Base-by-base conservation (phyloP, 2,329 filamentous ascomycete species). In the Sarocladium strictum region DNA sequence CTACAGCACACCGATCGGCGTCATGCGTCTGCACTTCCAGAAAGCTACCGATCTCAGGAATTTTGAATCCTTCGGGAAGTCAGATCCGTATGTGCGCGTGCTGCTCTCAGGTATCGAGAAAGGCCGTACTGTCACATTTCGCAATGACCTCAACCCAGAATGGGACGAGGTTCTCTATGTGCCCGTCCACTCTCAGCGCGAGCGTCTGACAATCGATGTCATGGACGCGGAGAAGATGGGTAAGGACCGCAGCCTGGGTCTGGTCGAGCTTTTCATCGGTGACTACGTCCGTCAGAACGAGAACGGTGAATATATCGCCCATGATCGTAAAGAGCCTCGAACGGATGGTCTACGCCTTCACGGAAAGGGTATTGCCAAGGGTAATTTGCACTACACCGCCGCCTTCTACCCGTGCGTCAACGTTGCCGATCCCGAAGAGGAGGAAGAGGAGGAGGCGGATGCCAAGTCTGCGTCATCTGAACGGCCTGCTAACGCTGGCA, bases 151-250 rank as follows among this genome's bases (percentile, higher is more conserved):
- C 56, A 90, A 96, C 67, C 94, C 94, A 2, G 88, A 94, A 53
- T 99, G 89, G 86, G 91, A 99, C 64, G 94, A 99, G 71, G 85
- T 99, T 23, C 81, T 97, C 21, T 99, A 99, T 65, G 80, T 99
- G 1, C 93, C 95, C 1, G 81, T 99, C 55, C 93, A 97, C 68
- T 91, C 86, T 6, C 64, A 81, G 14, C 86, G 90, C 29, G 94
- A 99, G 68, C 90, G 88, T 64, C 76, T 99, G 27, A 84, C 85
- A 1, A 73, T 99, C 17, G 94, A 99, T 69, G 91, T 97, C 60
- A 96, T 99, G 93, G 94, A 99, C 63, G 85, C 94, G 58, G 94
- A 99, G 71, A 92, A 85, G 62, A 79, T 97, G 65, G 90, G 90
- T 63, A 94, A 91, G 67, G 94, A 99, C 69, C 87, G 94, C 55